A percentile compares a stretch with the other conserved stretches of the same genome.
Evolutionary conservation across 2,329 filamentous ascomycete species (phyloP).

Genomic region (Zopfia rhizophila): DNA sequence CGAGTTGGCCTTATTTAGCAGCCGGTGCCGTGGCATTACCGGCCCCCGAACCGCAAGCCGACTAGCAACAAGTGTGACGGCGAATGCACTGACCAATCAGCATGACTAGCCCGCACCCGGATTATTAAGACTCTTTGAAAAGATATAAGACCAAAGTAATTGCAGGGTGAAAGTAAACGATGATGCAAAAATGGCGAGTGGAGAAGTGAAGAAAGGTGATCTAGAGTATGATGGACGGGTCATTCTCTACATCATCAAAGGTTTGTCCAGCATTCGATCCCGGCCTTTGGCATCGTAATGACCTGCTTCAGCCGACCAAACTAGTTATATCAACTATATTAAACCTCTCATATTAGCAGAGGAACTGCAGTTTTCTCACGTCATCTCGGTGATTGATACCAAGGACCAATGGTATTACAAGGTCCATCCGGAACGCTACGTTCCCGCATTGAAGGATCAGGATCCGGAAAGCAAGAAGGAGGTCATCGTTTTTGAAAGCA

Average conservation of each 20-base stretch:
- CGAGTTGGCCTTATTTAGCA: no score
- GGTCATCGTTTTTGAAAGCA: constrained; percentile 50
- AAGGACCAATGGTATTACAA: constrained; percentile 43
- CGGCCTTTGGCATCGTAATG: constrained; percentile 12
- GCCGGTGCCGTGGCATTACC: no score
- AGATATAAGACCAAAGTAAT: no score
- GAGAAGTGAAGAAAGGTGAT: constrained; percentile 10
- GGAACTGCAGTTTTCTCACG: constrained; percentile 44
- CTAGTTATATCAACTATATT: constrained; percentile 54
- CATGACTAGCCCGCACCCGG: no score
- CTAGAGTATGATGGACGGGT: constrained; percentile 32
- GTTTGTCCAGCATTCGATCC: no score
- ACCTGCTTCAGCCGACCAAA: constrained; percentile 40
- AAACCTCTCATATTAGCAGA: constrained; percentile 52
- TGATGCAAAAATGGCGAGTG: no score
- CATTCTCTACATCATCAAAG: constrained; percentile 42
- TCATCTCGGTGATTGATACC: constrained; percentile 50
- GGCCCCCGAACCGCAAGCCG: no score
- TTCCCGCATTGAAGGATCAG: constrained; percentile 48
- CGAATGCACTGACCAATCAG: no score
- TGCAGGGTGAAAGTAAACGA: no score
- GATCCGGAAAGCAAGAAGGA: constrained; percentile 40
- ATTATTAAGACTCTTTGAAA: no score
- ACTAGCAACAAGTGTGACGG: no score
- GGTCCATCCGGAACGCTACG: constrained; percentile 50